A percentile compares a stretch with the other conserved stretches of the same genome.
Evolutionary conservation across 805 yeast species (phyloP).

Genomic region (Saccharomycopsis guyanensis): DNA sequence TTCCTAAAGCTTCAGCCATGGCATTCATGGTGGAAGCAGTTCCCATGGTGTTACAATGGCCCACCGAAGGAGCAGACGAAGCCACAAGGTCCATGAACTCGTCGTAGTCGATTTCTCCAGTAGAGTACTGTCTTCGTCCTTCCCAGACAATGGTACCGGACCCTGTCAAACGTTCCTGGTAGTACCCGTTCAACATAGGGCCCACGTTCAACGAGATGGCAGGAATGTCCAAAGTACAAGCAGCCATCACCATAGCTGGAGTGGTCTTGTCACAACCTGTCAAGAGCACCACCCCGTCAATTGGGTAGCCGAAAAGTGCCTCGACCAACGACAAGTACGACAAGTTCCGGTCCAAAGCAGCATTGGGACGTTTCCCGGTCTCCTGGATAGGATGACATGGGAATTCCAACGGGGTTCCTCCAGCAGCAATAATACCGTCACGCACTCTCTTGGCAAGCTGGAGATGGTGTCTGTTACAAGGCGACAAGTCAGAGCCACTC

Average conservation of each 20-base stretch:
- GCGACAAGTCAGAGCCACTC: slow-evolving; percentile 23
- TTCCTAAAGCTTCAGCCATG: slow-evolving; percentile 21
- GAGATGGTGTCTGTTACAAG: slow-evolving; percentile 25
- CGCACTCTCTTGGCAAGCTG: slow-evolving; percentile 23
- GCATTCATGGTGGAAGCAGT: slow-evolving; percentile 22
- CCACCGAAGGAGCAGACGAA: slow-evolving; percentile 21
- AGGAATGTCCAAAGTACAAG: slow-evolving; percentile 46
- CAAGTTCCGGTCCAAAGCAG: slow-evolving; percentile 23
- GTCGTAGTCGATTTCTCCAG: slow-evolving; percentile 23
- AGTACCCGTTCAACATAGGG: slow-evolving; percentile 26
- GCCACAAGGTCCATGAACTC: slow-evolving; percentile 24
- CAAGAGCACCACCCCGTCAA: slow-evolving; percentile 24
- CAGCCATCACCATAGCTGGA: slow-evolving; percentile 49
- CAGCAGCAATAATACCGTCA: slow-evolving; percentile 24
- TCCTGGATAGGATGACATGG: slow-evolving; percentile 26
- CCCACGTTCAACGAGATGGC: slow-evolving; percentile 48
- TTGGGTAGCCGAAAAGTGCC: slow-evolving; percentile 23
- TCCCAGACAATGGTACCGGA: slow-evolving; percentile 26
- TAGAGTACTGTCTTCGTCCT: slow-evolving; percentile 21
- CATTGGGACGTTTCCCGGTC: slow-evolving; percentile 25
- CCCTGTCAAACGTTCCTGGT: slow-evolving; percentile 21
- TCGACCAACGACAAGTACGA: slow-evolving; percentile 24
- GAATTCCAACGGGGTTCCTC: slow-evolving; percentile 24
- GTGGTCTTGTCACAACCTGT: slow-evolving; percentile 42
- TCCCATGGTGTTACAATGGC: slow-evolving; percentile 22